A percentile compares a stretch with the other conserved stretches of the same genome.
Conservation (phyloP, 352 stramenopile species). For the Phytophthora agathidicida region DNA sequence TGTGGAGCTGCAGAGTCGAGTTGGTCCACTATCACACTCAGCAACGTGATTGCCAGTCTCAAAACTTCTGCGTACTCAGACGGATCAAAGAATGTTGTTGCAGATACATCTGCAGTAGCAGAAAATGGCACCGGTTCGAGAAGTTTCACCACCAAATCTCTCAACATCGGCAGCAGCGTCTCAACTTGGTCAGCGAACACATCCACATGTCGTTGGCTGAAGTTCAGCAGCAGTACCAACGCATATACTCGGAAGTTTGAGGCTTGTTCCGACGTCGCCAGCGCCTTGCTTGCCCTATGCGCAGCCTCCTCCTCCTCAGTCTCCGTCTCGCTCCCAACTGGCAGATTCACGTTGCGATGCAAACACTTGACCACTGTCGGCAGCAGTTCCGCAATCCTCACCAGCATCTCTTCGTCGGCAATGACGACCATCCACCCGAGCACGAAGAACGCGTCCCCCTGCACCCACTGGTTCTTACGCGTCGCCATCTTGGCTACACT, state of each 20-base stretch:
- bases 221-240: slow-evolving; percentile 78
- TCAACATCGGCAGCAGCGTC: slow-evolving; percentile 42
- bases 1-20: slow-evolving; percentile 33
- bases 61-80: slow-evolving; percentile 67
- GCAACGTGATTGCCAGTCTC: slow-evolving; percentile 54
- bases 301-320: neutral
- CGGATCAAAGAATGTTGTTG: slow-evolving; percentile 20
- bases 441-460: slow-evolving; percentile 78
- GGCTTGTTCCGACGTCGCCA: slow-evolving; percentile 51
- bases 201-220: slow-evolving; percentile 57
- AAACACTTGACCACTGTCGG: slow-evolving; percentile 52
- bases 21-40: slow-evolving; percentile 56
- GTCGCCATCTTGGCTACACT: slow-evolving; percentile 65
- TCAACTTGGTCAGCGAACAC: slow-evolving; percentile 39
- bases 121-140: slow-evolving; percentile 17
- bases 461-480: slow-evolving; percentile 75
- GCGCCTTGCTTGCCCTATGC: slow-evolving; percentile 5
- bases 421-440: slow-evolving; percentile 80
- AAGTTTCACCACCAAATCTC: slow-evolving; percentile 38
- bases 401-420: slow-evolving; percentile 54
- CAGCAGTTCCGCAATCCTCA: slow-evolving; percentile 44
- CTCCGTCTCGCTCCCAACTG: neutral
- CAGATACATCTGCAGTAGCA: slow-evolving; percentile 1
- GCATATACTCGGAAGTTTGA: slow-evolving; percentile 76
- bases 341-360: slow-evolving; percentile 42